phyloP scores from a whole-genome alignment of 352 stramenopile species.

The Aphanomyces cochlioides region DNA sequence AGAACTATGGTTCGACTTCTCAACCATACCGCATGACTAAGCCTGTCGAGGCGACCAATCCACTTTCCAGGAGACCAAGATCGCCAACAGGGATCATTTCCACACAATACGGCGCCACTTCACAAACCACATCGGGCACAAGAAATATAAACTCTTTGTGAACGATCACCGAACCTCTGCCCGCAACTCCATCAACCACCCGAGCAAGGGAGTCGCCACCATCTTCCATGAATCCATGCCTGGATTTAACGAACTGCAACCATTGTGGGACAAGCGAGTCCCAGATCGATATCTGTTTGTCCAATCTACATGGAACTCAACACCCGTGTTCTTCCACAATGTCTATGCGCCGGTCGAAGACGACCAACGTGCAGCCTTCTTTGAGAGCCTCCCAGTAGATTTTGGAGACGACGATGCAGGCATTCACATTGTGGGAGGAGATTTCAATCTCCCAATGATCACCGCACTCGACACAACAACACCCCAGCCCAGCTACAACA shows the following conservation, averaged over 20 bases:
- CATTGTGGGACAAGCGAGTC: not conserved
- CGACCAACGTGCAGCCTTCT: not conserved
- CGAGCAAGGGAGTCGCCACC: too few species aligned
- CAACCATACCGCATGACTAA: too few species aligned
- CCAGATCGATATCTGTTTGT: conserved; percentile 8
- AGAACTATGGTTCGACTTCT: too few species aligned
- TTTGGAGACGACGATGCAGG: not conserved
- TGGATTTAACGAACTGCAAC: not conserved
- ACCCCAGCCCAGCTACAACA: not conserved
- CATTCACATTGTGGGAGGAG: conserved; percentile 5
- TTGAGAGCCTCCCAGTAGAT: not conserved
- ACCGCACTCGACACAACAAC: not conserved
- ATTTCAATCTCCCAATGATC: not conserved
- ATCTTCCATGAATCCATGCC: conserved; percentile 8
- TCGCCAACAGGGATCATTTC: conserved; percentile 4
- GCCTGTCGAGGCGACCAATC: too few species aligned
- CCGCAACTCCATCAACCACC: too few species aligned
- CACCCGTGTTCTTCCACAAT: conserved; percentile 14
- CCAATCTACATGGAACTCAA: not conserved
- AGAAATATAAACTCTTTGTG: too few species aligned
- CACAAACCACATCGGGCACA: conserved; percentile 17
- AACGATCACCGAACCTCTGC: too few species aligned
- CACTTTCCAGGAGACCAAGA: conserved; percentile 25
- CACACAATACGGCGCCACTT: conserved; percentile 20
- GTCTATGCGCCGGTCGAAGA: conserved; percentile 8